A percentile compares a stretch with the other conserved stretches of the same genome.
Conservation (phyloP, 2,329 filamentous ascomycete species). For the Penicillium sp. region DNA sequence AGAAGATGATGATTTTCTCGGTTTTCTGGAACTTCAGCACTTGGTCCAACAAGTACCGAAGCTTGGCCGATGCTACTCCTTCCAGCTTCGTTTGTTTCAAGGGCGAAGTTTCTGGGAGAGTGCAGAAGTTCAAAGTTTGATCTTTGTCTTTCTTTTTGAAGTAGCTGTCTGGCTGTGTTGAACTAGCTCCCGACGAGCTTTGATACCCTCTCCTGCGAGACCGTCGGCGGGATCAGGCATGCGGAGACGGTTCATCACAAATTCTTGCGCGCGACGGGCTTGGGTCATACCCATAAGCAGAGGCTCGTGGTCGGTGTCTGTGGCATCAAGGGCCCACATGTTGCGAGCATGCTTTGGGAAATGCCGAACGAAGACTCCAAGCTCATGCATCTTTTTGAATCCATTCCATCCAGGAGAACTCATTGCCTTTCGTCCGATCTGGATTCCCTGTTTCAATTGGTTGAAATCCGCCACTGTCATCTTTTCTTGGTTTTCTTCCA, state of each 20-base stretch:
- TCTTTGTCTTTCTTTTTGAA: no score
- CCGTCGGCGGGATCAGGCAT: constrained; percentile 40
- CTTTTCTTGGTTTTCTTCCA: constrained; percentile 60
- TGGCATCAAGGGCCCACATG: constrained; percentile 66
- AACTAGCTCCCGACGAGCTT: constrained; percentile 32
- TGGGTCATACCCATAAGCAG: constrained; percentile 60
- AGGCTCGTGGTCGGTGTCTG: constrained; percentile 42
- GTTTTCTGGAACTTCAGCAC: constrained; percentile 65
- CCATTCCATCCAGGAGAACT: constrained; percentile 63
- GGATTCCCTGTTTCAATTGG: constrained; percentile 65
- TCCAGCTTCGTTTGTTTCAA: constrained; percentile 63
- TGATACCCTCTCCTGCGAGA: constrained; percentile 44
- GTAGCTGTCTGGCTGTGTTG: constrained; percentile 16
- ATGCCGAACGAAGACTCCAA: constrained; percentile 69
- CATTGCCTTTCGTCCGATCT: constrained; percentile 60
- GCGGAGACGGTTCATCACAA: constrained; percentile 47
- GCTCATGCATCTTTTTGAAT: constrained; percentile 70
- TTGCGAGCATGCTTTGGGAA: constrained; percentile 63
- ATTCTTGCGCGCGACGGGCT: constrained; percentile 56
- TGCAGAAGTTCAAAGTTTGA: constrained; percentile 10
- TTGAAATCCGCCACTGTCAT: constrained; percentile 62
- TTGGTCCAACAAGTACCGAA: constrained; percentile 78
- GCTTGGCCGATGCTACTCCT: constrained; percentile 82
- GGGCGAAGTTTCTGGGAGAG: constrained; percentile 46
- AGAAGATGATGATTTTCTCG: constrained; percentile 91